These are phyloP conservation scores for Tillandsia leiboldiana DNA, from an alignment of 176 grass and related monocot species.

Conservation along the genomic window DNA sequence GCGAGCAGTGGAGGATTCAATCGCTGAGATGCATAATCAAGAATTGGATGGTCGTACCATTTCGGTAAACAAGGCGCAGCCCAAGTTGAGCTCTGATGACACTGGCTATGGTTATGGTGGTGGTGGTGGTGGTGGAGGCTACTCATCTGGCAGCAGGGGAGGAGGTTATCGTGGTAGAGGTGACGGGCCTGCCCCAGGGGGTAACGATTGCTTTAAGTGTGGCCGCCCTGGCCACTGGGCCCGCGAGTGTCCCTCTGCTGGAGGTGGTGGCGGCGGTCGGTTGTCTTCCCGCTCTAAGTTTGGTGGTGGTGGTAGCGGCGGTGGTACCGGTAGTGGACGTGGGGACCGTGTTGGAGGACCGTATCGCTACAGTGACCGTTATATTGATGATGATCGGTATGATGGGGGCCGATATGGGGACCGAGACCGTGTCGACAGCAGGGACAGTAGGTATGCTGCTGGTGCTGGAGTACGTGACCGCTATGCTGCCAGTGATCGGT, in stretches of 20 bases:
- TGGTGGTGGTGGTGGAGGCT: constrained; percentile 37
- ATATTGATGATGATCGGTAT: constrained; percentile 75
- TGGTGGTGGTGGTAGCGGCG: constrained; percentile 39
- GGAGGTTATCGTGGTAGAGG: constrained; percentile 59
- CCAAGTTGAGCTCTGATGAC: constrained; percentile 60
- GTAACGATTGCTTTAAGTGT: constrained; percentile 90
- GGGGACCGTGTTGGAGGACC: constrained; percentile 66
- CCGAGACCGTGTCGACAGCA: constrained; percentile 25
- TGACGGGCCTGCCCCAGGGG: constrained; percentile 30
- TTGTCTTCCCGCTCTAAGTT: constrained; percentile 58
- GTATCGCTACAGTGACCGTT: constrained; percentile 59
- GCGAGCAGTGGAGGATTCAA: constrained; percentile 61
- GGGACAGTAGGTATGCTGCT: constrained; percentile 38
- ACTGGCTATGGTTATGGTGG: constrained; percentile 56
- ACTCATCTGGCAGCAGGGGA: constrained; percentile 59
- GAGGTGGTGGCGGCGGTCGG: constrained; percentile 31
- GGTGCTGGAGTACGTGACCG: constrained; percentile 52
- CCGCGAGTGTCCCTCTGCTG: constrained; percentile 74
- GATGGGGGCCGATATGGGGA: constrained; percentile 46
- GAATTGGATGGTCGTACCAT: constrained; percentile 83
- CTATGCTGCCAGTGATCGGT: constrained; percentile 41
- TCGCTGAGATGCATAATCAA: constrained; percentile 72
- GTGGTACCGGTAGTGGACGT: constrained; percentile 29
- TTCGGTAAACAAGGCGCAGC: constrained; percentile 95
- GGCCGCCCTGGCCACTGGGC: constrained; percentile 89